A percentile compares a stretch with the other conserved stretches of the same genome.
Evolutionary conservation across 306 rosid genomes (phyloP).

Genomic region (Vigna mungo): DNA sequence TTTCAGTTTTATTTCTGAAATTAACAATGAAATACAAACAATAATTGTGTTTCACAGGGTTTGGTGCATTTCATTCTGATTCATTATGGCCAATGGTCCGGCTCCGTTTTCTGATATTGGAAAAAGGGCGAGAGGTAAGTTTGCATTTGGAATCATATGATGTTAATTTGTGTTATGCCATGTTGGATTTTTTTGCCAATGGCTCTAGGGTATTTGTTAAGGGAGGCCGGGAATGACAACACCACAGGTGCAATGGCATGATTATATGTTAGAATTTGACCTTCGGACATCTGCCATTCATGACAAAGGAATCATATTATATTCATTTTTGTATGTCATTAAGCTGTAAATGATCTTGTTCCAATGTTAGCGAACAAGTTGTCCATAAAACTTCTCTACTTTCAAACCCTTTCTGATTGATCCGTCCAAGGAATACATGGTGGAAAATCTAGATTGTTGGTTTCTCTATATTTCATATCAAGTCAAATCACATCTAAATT

Average conservation of each 20-base stretch:
- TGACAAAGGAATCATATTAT: background rate
- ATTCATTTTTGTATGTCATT: background rate
- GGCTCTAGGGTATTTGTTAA: background rate
- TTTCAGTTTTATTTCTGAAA: background rate
- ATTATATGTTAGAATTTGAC: no score
- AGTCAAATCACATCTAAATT: constrained; percentile 10
- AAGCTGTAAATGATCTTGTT: no score
- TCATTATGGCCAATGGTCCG: constrained; percentile 79
- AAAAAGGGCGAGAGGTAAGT: constrained; percentile 82
- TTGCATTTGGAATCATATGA: background rate
- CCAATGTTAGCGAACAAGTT: background rate
- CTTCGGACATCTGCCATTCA: background rate
- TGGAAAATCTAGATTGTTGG: constrained; percentile 20
- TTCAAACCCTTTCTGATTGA: background rate
- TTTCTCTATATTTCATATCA: constrained; percentile 33
- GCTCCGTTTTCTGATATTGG: constrained; percentile 92
- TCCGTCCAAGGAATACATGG: background rate
- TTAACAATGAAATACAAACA: background rate
- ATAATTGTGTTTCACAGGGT: constrained; percentile 43
- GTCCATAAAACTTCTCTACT: background rate
- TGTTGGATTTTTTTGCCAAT: background rate
- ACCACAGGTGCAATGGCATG: background rate
- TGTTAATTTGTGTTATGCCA: background rate
- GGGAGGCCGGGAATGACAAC: background rate
- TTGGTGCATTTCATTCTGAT: constrained; percentile 45